Percentiles rank a stretch among this genome's conserved stretches.
phyloP scores from a whole-genome alignment of 331 rosid genomes.

The Pyracantha coccinea region DNA sequence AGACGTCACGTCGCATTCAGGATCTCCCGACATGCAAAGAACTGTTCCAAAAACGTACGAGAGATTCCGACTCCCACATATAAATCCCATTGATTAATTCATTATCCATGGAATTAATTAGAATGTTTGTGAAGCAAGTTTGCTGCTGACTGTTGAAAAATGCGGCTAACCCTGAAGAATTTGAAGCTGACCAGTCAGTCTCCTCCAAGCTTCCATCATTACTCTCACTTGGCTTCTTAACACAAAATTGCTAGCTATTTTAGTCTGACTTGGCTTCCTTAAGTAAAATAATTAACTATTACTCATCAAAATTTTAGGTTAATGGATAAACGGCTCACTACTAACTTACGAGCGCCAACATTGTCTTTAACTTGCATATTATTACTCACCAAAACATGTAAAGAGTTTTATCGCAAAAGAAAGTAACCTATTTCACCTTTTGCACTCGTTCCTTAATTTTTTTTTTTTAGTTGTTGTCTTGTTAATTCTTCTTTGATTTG shows the following conservation, averaged over 20 bases:
- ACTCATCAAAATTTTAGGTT: no score
- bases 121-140: background rate
- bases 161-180: no score
- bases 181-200: no score
- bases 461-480: no score
- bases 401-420: no score
- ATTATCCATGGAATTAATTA: background rate
- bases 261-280: conserved; percentile 44
- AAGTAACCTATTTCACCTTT: no score
- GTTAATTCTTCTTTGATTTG: no score
- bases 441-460: no score
- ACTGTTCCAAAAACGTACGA: conserved; percentile 26
- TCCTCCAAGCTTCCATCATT: background rate
- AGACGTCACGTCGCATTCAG: conserved; percentile 20
- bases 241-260: conserved; percentile 14
- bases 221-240: background rate
- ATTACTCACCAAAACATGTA: no score
- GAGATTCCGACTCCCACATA: conserved; percentile 1
- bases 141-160: background rate
- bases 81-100: background rate
- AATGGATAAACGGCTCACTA: no score
- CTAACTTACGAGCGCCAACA: no score
- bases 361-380: no score
- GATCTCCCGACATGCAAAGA: conserved; percentile 26
- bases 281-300: background rate